Base-by-base conservation (phyloP, 1,284 basidiomycete species). In the Microbotryum silenes-acaulis region DNA sequence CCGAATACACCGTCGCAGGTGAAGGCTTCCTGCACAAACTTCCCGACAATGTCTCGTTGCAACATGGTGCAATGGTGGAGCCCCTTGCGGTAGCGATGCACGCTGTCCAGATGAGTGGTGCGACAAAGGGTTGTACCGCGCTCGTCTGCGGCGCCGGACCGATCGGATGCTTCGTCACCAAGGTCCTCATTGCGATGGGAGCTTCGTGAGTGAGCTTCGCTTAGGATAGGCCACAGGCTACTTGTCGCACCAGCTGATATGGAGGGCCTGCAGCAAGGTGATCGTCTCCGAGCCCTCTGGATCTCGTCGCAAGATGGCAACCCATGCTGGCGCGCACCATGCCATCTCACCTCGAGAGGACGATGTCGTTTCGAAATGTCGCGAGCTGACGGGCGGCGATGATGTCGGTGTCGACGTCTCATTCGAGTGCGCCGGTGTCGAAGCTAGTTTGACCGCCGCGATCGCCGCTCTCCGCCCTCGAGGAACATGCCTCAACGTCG, bases 101-200 rank as follows among this genome's bases (percentile, higher is more conserved):
- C 46, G 75, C 74, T 1, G 70, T 76, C 37, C 72, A 74, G 57
- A 60, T 67, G 31, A 68, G 71, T 4, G 69, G 70, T 6, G 69
- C 76, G 57, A 65, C 69, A 52, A 54, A 67, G 6, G 73, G 74
- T 0, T 60, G 70, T 47, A 72, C 57, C 4, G 75, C 71, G 6
- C 71, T 77, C 29, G 69, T 77, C 12, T 59, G 74, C n/a, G 75
- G 75, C 8, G 72, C 71, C 4, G 75, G 75, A 1, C 75, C 75
- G 67, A 74, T 76, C 51, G 75, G 74, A 2, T 47, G 71, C 6
- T 68, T 76, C 52, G 31, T 73, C 3, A 59, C 72, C 20, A 71
- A 70, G 27, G 70, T 72, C 2, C 69, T 73, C 60, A 33, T 60
- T 21, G 66, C 68, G 0, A 64, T 74, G 20, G 74, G 66, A 1